Evolutionary conservation across 345 rosid genomes (phyloP).

Genomic region (Crucihimalaya himalaica): DNA sequence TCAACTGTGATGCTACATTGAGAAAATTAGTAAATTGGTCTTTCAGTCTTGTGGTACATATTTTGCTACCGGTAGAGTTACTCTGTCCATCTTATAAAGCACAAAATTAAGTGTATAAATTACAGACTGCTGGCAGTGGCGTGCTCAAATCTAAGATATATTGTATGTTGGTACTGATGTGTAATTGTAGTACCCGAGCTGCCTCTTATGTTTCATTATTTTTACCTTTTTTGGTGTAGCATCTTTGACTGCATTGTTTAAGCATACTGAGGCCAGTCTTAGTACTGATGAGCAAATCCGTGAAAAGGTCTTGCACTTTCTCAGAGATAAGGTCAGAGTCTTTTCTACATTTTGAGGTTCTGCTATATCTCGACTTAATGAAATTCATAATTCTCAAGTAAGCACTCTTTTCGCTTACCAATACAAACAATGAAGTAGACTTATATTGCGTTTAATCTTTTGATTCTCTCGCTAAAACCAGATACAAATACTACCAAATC

Average conservation of each 20-base stretch:
- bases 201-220: background rate
- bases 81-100: constrained; percentile 1
- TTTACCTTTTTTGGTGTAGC: constrained; percentile 50
- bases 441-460: background rate
- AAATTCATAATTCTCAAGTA: background rate
- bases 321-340: constrained; percentile 75
- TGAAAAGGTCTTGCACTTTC: constrained; percentile 73
- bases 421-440: constrained; percentile 1
- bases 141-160: background rate
- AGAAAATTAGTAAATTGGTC: background rate
- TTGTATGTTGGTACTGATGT: background rate
- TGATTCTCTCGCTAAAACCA: background rate
- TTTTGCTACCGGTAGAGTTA: background rate
- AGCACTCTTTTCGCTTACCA: background rate
- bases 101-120: background rate
- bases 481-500: background rate
- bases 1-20: background rate
- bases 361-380: background rate
- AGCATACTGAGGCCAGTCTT: constrained; percentile 59
- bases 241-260: constrained; percentile 78
- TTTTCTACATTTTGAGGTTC: background rate
- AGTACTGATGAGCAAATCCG: constrained; percentile 66
- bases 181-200: background rate
- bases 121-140: background rate
- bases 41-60: background rate